phyloP scores from a whole-genome alignment of 1,139 yeast genomes.

The Saccharomyces hybrid region DNA sequence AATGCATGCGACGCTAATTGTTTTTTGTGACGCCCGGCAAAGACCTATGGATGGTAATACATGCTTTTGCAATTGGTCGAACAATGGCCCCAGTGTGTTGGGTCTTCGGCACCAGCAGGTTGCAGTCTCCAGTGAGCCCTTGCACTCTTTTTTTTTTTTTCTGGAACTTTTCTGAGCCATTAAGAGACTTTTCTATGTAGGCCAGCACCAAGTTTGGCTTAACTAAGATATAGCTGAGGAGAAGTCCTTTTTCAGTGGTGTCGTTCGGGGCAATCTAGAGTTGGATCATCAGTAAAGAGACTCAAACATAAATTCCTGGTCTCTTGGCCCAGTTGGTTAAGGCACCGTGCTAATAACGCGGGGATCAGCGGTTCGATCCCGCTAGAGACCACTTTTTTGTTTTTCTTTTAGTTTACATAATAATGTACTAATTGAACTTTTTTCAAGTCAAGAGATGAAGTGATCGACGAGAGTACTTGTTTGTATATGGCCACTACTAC shows the following conservation, averaged over 20 bases:
- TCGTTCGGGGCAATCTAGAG: too few relatives aligned
- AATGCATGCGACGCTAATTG: too few relatives aligned
- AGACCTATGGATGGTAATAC: too few relatives aligned
- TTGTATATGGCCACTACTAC: background rate
- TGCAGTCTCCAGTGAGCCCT: too few relatives aligned
- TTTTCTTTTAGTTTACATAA: background rate
- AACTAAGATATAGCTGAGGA: too few relatives aligned
- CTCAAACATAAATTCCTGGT: conserved; percentile 9
- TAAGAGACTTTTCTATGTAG: too few relatives aligned
- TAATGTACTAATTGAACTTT: background rate
- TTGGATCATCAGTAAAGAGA: background rate
- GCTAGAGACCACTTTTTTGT: conserved; percentile 29
- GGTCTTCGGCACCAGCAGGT: background rate
- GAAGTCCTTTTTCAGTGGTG: too few relatives aligned
- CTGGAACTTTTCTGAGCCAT: background rate
- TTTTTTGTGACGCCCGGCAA: too few relatives aligned
- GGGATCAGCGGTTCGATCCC: conserved; percentile 35
- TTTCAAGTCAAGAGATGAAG: background rate
- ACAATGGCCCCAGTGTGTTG: background rate
- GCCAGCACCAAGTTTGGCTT: too few relatives aligned
- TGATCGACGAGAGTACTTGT: background rate
- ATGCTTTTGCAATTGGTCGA: too few relatives aligned
- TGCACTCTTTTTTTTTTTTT: background rate
- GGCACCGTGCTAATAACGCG: conserved; percentile 34
- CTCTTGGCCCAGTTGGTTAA: conserved; percentile 34